These are phyloP conservation scores for Misopates orontium DNA, from an alignment of 257 asterid genomes.

Conservation along the genomic window DNA sequence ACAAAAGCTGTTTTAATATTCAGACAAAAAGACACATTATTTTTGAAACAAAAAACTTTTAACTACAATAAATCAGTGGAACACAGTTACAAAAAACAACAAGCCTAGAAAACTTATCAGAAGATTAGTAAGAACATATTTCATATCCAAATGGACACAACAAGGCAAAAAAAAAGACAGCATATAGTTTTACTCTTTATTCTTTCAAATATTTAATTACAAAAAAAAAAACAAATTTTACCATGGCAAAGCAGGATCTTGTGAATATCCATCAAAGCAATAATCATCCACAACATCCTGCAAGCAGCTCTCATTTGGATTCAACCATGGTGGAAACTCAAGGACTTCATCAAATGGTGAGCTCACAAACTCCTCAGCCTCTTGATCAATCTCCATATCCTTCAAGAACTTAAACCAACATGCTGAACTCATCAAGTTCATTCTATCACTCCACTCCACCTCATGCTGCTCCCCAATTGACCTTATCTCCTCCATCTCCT, in stretches of 20 bases:
- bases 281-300: conserved; percentile 45
- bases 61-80: neutral
- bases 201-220: neutral
- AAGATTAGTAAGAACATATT: too few relatives aligned
- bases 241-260: conserved; percentile 92
- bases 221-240: conserved; percentile 37
- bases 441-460: conserved; percentile 89
- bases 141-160: conserved; percentile 3
- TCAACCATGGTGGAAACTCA: conserved; percentile 92
- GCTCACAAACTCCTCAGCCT: conserved; percentile 35
- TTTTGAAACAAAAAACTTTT: neutral
- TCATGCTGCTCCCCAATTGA: conserved; percentile 89
- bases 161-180: neutral
- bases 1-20: neutral
- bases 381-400: conserved; percentile 55
- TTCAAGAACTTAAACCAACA: conserved; percentile 91
- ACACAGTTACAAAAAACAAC: neutral
- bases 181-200: neutral
- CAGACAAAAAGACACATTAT: neutral
- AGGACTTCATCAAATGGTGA: conserved; percentile 68
- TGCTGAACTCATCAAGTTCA: conserved; percentile 79
- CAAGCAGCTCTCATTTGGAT: conserved; percentile 58
- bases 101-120: neutral
- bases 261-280: conserved; percentile 57
- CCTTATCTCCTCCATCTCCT: conserved; percentile 87